These are phyloP conservation scores for Plasmodium malariae DNA, from an alignment of 169 alveolate species.

Conservation along the genomic window DNA sequence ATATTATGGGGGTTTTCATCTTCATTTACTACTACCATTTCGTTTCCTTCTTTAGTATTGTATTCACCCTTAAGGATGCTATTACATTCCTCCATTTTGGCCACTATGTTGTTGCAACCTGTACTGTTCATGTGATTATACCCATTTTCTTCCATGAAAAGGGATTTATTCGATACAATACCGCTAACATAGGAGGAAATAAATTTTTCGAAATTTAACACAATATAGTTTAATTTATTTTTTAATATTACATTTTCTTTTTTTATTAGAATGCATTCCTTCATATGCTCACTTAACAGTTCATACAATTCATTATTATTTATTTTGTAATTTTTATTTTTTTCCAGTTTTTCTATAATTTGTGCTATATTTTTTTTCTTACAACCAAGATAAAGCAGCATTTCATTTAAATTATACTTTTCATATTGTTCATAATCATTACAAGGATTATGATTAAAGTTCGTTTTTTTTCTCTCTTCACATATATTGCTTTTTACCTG, in stretches of 20 bases:
- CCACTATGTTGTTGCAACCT: background rate
- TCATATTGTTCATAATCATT: background rate
- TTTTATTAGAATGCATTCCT: constrained; percentile 20
- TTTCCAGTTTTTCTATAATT: constrained; percentile 5
- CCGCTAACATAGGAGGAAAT: constrained; percentile 29
- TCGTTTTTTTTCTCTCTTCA: background rate
- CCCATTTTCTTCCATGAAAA: no score
- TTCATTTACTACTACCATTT: background rate
- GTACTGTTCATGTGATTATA: background rate
- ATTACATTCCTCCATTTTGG: background rate
- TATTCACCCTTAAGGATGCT: background rate
- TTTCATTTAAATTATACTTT: background rate
- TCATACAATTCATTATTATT: constrained; percentile 14
- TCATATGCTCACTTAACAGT: constrained; percentile 21
- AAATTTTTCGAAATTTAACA: constrained; percentile 42
- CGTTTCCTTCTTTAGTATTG: background rate
- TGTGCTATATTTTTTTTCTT: constrained; percentile 7
- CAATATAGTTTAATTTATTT: constrained; percentile 70
- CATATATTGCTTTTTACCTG: background rate
- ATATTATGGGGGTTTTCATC: background rate
- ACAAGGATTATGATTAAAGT: background rate
- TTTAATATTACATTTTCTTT: constrained; percentile 56
- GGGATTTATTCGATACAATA: constrained; percentile 2
- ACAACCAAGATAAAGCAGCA: background rate
- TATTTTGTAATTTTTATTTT: constrained; percentile 13